phyloP scores from a whole-genome alignment of 495 filamentous ascomycete species.

The Acidiella bohemica region DNA sequence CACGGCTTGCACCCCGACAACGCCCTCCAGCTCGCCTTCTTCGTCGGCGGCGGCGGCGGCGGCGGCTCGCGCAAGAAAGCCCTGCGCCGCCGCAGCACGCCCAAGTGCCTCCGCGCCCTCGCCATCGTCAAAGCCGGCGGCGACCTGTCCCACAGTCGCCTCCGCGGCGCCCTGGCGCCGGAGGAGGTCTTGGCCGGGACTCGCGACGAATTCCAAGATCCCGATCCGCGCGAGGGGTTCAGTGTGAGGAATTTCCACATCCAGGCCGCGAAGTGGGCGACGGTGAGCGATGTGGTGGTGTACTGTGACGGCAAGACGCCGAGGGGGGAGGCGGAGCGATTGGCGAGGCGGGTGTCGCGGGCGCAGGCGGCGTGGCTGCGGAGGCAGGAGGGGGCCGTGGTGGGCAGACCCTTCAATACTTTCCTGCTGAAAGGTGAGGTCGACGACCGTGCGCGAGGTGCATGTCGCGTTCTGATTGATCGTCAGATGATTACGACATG shows the following conservation, averaged over 20 bases:
- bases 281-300: constrained; percentile 79
- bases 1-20: constrained; percentile 90
- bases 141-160: constrained; percentile 54
- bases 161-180: constrained; percentile 74
- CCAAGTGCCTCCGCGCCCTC: constrained; percentile 64
- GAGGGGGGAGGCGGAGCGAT: constrained; percentile 42
- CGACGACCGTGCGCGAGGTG: too few species aligned
- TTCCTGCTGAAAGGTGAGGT: too few species aligned
- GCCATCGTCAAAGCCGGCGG: constrained; percentile 82
- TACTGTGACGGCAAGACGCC: constrained; percentile 59
- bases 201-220: constrained; percentile 51
- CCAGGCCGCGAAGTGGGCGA: constrained; percentile 77
- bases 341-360: constrained; percentile 56
- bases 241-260: constrained; percentile 92
- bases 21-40: constrained; percentile 77
- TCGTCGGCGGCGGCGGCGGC: too few species aligned
- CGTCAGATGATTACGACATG: constrained; percentile 49
- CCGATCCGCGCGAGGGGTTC: constrained; percentile 75
- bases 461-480: too few species aligned
- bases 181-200: constrained; percentile 54
- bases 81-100: constrained; percentile 57
- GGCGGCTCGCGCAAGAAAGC: constrained; percentile 59
- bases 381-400: constrained; percentile 37
- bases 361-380: constrained; percentile 65
- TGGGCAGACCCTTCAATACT: constrained; percentile 58